Base-by-base conservation (phyloP, 257 asterid genomes). In the Ajuga chamaepitys region DNA sequence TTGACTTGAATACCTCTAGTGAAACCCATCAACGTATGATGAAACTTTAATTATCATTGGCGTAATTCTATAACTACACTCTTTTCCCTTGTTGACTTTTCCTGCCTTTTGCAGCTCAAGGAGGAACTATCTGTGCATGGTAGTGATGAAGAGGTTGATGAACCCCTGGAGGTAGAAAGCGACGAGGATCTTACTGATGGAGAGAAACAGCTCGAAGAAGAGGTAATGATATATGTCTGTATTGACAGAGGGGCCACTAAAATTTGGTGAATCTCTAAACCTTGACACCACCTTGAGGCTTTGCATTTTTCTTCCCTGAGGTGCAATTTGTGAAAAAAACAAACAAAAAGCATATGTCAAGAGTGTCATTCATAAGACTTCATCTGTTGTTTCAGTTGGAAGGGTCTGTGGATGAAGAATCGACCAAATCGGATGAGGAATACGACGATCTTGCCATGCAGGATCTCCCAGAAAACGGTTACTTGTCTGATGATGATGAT, bases 111-210 rank as follows among this genome's bases (percentile, higher is more conserved):
- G 47, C 86, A 94, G 99, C 96, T 75, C 22, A 90, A 78, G 85
- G 97, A 94, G 77, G 96, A 90, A 62, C 80, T 75, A 5, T 94
- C 97, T 9, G 99, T 94, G 80, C 83, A 88, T 56, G 97, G 96
- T 50, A 90, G 96, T 71, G 99, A 94, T 61, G 99, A 94, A 77
- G 99, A 88, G 77, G 85, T 73, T 53, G 97, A 85, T 16, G 99
- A 94, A 60, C 82, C 85, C 37, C 71, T 88, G 40, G 96, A 94
- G 64, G 68, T 65, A 47, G 99, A 86, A 74, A 90, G 92, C 35
- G 99, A 94, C 9, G 99, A 88, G 80, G 97, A 94, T 75, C 65
- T 82, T 14, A 85, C 83, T 76, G 95, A 90, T 67, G 86, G 78
- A 50, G 76, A 71, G 62, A 64, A 82, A 45, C 77, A 76, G 74